Evolutionary conservation across 2,329 filamentous ascomycete species (phyloP), one percentile per base, ranked within the genome.

Genomic region (Ceratocystiopsis sp.): DNA sequence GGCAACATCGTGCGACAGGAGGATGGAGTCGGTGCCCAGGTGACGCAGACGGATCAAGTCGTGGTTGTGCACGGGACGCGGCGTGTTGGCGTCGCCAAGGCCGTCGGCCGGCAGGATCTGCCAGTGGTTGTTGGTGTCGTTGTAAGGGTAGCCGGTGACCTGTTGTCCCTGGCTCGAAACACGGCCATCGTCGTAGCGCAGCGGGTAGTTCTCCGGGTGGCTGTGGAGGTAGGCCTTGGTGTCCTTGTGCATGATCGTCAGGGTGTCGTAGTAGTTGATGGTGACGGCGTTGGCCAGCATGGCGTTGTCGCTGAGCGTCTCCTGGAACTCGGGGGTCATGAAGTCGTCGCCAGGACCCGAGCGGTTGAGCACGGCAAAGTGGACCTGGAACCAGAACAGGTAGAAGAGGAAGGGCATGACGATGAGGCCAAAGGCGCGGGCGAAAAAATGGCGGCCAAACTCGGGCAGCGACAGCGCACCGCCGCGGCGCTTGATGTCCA

Each of bases 361-460:
- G 47, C 80, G 74, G 51, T 67, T 80, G 49, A 98, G 71, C 54
- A 98, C 84, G 38, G 84, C 72, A 61, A 98, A 98, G 65, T 98
- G 91, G 29, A 98, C 87, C 70, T 98, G 91, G 78, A 98, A 98
- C 91, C 91, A 98, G 71, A 98, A 96, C 39, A 98, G 75, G 63
- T 98, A 98, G 64, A 98, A 93, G 56, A 96, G 69, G 69, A 98
- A 95, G 14, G 91, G 91, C 52, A 96, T 75, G 51, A 94, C 59
- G 53, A 96, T 84, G 44, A 98, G 69, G 14, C 83, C 87, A 50
- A 93, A 67, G n/a, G 79, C 75, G 42, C 91, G 83, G 49, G 91
- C 91, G 35, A 67, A 73, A 58, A 98, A 93, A 63, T 98, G 91
- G 66, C 93, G 89, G 51, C 70, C 75, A 58, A 95, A 96, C 37